Percentiles rank a stretch among this genome's conserved stretches.
Evolutionary conservation across 345 rosid species (phyloP).

Genomic region (Ailanthus altissimus): DNA sequence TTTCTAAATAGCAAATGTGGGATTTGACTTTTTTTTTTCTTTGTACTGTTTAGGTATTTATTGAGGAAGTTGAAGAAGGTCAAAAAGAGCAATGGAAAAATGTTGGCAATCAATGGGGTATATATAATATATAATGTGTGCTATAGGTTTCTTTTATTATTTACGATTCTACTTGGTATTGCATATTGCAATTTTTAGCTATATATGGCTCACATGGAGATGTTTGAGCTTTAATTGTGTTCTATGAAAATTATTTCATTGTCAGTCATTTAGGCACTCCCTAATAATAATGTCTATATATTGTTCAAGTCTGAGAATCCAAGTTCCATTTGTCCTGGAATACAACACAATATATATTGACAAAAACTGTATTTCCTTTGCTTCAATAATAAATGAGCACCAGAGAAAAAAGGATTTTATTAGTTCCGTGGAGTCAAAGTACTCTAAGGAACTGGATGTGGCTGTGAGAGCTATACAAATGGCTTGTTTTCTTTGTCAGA

Average conservation of each 20-base stretch:
- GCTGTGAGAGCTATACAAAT: too few species aligned
- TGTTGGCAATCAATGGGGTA: conserved; percentile 23
- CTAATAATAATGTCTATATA: conserved; percentile 40
- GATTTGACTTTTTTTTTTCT: not conserved
- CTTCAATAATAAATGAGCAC: conserved; percentile 36
- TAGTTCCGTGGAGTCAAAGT: conserved; percentile 17
- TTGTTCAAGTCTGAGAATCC: conserved; percentile 32
- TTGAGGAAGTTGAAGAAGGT: conserved; percentile 28
- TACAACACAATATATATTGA: not conserved
- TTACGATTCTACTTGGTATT: not conserved
- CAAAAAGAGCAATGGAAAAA: conserved; percentile 22
- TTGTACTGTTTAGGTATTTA: conserved; percentile 6
- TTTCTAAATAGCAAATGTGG: too few species aligned
- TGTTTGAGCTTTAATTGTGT: too few species aligned
- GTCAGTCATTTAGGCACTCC: not conserved
- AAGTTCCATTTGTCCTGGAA: conserved; percentile 31
- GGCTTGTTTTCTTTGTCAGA: too few species aligned
- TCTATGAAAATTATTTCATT: too few species aligned
- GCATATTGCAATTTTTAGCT: too few species aligned
- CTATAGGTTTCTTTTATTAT: not conserved
- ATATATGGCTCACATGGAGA: too few species aligned
- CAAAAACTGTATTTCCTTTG: conserved; percentile 10
- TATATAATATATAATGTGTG: not conserved
- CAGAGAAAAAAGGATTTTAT: conserved; percentile 13
- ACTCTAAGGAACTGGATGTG: conserved; percentile 46